These are phyloP conservation scores for Hypoxylon rubiginosum DNA, from an alignment of 2,329 filamentous ascomycete genomes.

Conservation along the genomic window DNA sequence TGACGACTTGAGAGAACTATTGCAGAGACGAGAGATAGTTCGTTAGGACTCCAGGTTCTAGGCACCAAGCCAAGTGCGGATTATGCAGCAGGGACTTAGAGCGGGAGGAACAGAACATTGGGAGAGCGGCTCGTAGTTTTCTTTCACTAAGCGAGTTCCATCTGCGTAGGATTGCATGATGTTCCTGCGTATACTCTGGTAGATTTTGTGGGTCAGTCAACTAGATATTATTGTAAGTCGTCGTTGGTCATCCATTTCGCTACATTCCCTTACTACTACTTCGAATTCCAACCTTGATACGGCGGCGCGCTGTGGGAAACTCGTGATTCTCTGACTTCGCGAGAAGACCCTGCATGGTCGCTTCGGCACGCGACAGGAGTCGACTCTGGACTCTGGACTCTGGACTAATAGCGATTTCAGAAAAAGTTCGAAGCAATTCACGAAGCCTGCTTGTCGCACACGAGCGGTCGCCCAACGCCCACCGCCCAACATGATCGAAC, in stretches of 20 bases:
- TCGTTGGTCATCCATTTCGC: slow-evolving; percentile 1
- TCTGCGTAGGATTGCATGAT: slow-evolving; percentile 17
- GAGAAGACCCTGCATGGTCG: slow-evolving; percentile 8
- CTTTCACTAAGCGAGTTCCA: slow-evolving; percentile 8
- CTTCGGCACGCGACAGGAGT: slow-evolving; percentile 12
- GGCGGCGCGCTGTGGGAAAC: slow-evolving; percentile 8
- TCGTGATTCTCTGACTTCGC: neutral
- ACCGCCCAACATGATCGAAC: slow-evolving; percentile 29
- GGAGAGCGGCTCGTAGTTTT: slow-evolving; percentile 18
- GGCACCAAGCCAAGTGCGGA: slow-evolving; percentile 12
- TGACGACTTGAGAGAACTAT: slow-evolving; percentile 6
- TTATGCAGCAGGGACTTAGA: slow-evolving; percentile 5
- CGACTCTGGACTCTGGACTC: neutral
- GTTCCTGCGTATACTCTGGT: slow-evolving; percentile 5
- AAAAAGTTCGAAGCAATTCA: slow-evolving; percentile 5
- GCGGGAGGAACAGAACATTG: slow-evolving; percentile 6
- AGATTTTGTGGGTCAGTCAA: slow-evolving; percentile 19
- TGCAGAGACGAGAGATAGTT: slow-evolving; percentile 19
- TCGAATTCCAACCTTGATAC: slow-evolving; percentile 1
- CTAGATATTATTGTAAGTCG: slow-evolving; percentile 24
- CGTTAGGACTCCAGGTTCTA: slow-evolving; percentile 13
- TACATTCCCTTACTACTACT: slow-evolving; percentile 13
- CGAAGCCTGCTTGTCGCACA: slow-evolving; percentile 1
- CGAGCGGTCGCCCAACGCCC: neutral
- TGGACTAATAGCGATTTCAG: neutral